These are phyloP conservation scores for Poteriospumella lacustris DNA, from an alignment of 108 stramenopile species.

Conservation along the genomic window DNA sequence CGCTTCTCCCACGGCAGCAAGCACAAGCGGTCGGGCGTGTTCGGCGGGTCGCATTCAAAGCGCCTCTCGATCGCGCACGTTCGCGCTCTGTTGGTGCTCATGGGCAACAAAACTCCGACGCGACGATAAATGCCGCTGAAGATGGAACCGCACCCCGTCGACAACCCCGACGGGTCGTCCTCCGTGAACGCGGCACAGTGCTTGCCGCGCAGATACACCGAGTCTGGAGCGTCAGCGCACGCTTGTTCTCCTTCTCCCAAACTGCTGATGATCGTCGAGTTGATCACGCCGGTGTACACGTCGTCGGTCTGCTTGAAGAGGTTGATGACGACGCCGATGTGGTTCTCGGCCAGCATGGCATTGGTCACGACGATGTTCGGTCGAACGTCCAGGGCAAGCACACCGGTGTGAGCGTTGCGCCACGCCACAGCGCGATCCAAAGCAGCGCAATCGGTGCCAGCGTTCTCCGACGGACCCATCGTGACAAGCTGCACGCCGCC, in stretches of 20 bases:
- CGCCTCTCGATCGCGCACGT: neutral
- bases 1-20: constrained; percentile 32
- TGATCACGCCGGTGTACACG: neutral
- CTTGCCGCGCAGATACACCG: neutral
- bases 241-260: neutral
- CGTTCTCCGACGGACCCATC: neutral
- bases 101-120: constrained; percentile 20
- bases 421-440: neutral
- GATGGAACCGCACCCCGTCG: neutral
- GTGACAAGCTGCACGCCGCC: neutral
- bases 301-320: neutral
- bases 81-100: constrained; percentile 26
- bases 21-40: constrained; percentile 31
- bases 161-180: neutral
- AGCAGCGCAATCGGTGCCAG: neutral
- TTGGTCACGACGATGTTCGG: neutral
- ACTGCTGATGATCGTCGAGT: constrained; percentile 6
- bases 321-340: constrained; percentile 28
- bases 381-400: constrained; percentile 10
- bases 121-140: neutral
- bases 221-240: neutral
- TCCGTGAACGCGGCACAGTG: neutral
- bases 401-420: constrained; percentile 18
- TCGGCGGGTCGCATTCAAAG: constrained; percentile 1
- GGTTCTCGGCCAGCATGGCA: constrained; percentile 3